phyloP scores from a whole-genome alignment of 192 early-diverging fungal genomes.

The Lobosporangium transversale region DNA sequence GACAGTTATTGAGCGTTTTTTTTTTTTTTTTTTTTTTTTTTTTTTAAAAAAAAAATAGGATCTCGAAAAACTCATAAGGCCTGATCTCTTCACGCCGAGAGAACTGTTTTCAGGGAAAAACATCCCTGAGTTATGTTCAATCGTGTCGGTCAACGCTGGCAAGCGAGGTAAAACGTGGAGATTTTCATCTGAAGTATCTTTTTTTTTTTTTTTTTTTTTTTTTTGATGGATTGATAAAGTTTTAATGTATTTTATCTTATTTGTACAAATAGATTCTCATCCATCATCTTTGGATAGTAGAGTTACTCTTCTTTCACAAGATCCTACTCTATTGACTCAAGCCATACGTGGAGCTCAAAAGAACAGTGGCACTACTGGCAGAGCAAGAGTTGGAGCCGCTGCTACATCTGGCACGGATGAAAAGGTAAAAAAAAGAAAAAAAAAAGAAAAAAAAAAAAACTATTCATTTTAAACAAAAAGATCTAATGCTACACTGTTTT shows the following conservation, averaged over 20 bases:
- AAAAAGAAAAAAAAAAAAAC: too few species aligned
- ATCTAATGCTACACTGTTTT: too few species aligned
- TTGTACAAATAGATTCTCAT: background rate
- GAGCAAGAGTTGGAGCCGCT: too few species aligned
- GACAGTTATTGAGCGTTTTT: background rate
- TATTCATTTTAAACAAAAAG: too few species aligned
- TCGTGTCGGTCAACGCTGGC: slow-evolving; percentile 25
- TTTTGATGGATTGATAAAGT: too few species aligned
- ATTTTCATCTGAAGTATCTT: background rate
- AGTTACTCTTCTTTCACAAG: background rate
- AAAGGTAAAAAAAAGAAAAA: too few species aligned
- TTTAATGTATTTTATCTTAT: background rate
- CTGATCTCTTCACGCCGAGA: slow-evolving; percentile 14
- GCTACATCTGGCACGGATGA: background rate
- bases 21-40: background rate
- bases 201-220: too few species aligned
- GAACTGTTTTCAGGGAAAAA: slow-evolving; percentile 38
- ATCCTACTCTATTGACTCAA: background rate
- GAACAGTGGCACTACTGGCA: background rate
- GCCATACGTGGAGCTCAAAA: background rate
- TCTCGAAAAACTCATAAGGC: slow-evolving; percentile 11
- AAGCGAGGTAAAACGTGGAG: background rate
- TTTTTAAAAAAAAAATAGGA: background rate
- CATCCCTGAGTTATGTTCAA: slow-evolving; percentile 6
- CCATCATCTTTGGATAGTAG: background rate